Conservation (phyloP, 164 flowering plant genomes). For the Vitis riparia region DNA sequence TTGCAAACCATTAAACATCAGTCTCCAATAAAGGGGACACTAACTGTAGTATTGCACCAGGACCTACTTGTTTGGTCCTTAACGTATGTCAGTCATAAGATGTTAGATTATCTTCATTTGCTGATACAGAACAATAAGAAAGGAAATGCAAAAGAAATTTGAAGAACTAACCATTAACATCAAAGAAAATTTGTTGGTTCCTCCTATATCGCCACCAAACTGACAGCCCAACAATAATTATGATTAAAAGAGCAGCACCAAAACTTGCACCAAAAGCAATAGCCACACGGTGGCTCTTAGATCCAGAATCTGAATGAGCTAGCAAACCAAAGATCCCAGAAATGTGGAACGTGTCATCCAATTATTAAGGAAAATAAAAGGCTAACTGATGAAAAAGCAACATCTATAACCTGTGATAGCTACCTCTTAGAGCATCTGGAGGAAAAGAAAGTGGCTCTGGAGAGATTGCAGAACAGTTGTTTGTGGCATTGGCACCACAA, state of each 20-base stretch:
- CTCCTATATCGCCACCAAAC: conserved; percentile 83
- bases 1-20: neutral
- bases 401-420: neutral
- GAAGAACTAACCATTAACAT: conserved; percentile 70
- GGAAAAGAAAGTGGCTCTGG: conserved; percentile 78
- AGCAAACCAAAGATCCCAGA: conserved; percentile 15
- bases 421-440: conserved; percentile 67
- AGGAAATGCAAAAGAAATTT: neutral
- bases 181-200: conserved; percentile 84
- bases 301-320: conserved; percentile 47
- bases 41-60: neutral
- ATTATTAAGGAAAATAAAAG: neutral
- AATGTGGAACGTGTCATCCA: conserved; percentile 1
- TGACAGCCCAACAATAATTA: conserved; percentile 45
- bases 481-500: conserved; percentile 57
- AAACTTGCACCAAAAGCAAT: conserved; percentile 64
- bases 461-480: conserved; percentile 70
- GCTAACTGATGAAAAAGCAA: neutral
- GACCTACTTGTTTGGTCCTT: neutral
- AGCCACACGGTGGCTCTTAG: conserved; percentile 45
- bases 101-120: neutral
- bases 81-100: neutral
- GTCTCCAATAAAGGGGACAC: neutral
- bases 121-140: neutral
- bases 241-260: conserved; percentile 51